Conservation (phyloP, 345 rosid species). For the Isatis tinctoria region DNA sequence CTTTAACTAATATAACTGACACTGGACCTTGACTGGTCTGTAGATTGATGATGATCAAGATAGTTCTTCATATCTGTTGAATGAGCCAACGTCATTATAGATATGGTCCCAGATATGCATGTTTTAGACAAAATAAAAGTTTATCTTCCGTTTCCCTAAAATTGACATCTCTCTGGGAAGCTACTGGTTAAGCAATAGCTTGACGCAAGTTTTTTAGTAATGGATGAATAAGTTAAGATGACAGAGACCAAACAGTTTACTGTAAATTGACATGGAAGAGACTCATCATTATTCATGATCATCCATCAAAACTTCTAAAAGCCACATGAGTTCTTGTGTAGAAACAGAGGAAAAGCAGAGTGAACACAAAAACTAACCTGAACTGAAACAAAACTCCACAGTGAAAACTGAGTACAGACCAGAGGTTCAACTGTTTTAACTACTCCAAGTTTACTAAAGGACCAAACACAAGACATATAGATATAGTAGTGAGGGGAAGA, state of each 20-base stretch:
- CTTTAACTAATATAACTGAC: too few relatives aligned
- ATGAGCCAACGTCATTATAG: too few relatives aligned
- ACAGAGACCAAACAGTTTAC: background rate
- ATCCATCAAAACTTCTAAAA: background rate
- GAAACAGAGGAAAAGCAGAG: background rate
- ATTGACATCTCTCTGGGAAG: background rate
- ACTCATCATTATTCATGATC: background rate
- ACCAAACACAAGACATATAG: conserved; percentile 20
- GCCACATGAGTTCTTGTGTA: background rate
- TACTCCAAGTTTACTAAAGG: background rate
- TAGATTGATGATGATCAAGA: too few relatives aligned
- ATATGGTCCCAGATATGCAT: too few relatives aligned
- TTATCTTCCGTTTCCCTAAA: background rate
- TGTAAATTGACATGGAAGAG: background rate
- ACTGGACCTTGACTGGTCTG: background rate
- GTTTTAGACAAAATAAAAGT: too few relatives aligned
- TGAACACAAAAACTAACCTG: background rate
- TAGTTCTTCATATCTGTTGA: background rate
- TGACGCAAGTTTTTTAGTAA: background rate
- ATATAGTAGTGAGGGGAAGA: background rate
- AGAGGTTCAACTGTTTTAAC: conserved; percentile 22
- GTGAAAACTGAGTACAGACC: conserved; percentile 29
- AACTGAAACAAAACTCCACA: conserved; percentile 11
- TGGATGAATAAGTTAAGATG: background rate
- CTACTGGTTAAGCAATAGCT: background rate